Evolutionary conservation across 176 grass and related monocot genomes (phyloP).

Genomic region (Elaeis guineensis): DNA sequence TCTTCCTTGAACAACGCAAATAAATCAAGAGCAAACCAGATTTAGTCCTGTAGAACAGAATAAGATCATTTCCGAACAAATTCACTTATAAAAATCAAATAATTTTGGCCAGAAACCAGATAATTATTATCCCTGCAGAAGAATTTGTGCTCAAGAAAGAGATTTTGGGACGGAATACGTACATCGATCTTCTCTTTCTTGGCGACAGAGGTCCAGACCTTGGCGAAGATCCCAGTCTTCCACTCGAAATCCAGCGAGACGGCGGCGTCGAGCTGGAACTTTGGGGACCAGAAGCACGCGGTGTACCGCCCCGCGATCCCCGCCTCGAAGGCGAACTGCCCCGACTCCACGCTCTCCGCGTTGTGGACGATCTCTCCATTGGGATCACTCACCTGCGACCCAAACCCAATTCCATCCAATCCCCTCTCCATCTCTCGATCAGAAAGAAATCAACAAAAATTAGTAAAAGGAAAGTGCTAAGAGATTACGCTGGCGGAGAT

Average conservation of each 20-base stretch:
- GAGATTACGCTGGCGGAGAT: conserved; percentile 30
- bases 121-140: no score
- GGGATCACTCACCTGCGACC: conserved; percentile 35
- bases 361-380: conserved; percentile 27
- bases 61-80: no score
- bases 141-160: no score
- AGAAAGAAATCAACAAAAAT: not conserved
- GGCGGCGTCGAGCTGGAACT: conserved; percentile 24
- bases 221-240: conserved; percentile 15
- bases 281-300: conserved; percentile 41
- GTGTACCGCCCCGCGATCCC: conserved; percentile 19
- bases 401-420: not conserved
- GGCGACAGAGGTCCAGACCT: conserved; percentile 8
- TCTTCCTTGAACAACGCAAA: no score
- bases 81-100: no score
- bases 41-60: no score
- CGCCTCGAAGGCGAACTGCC: conserved; percentile 34
- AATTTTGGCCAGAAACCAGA: no score
- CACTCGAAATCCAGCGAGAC: conserved; percentile 46
- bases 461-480: not conserved
- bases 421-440: no score
- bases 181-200: conserved; percentile 27
- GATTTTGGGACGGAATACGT: not conserved
- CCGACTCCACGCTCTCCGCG: conserved; percentile 27
- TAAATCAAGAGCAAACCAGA: not conserved